Base-by-base conservation (phyloP, 306 rosid species). In the Cyclanthera cordifolia region DNA sequence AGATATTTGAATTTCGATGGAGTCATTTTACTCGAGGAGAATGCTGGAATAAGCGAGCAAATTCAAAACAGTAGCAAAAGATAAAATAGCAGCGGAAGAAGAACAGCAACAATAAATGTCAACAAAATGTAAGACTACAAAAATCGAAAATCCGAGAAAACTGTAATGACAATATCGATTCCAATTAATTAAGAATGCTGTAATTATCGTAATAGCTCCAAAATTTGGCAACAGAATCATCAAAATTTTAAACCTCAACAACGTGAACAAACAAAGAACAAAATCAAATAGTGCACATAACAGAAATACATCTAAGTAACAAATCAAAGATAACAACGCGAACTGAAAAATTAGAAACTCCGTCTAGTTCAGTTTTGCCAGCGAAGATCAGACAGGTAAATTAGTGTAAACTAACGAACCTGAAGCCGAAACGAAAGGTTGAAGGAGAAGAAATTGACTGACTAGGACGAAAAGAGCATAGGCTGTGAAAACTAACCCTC, bases 381-480 rank as follows among this genome's bases (percentile, higher is more conserved):
- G 47, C n/a, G 17, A 69, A 69, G 63, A 12, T 17, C 50, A 52
- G 15, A 41, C 2, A 41, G 59, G 70, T 3, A 69, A 80, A 84
- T 83, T 74, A 75, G 50, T 74, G 67, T 46, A 46, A 46, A 41
- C 13, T 46, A 47, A 63, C 71, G 52, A 58, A 94, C 99, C 97
- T 66, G 74, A 45, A 81, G 95, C 95, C 58, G 96, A 88, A 66
- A 93, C 98, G 23, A 94, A 84, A 74, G 99, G 96, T 51, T 90
- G 99, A 67, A 90, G 90, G 43, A 88, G 91, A 53, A 94, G 82
- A 67, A 89, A 79, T 70, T 90, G 95, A 64, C 95, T 85, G 41
- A 85, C 74, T 48, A 94, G 74, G 53, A 85, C 97, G 61, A 90
- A 90, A 75, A 93, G 90, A 37, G 88, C 64, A 70, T 85, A 86